phyloP scores from a whole-genome alignment of 2,329 filamentous ascomycete genomes.

The Pyrenochaeta sp. region DNA sequence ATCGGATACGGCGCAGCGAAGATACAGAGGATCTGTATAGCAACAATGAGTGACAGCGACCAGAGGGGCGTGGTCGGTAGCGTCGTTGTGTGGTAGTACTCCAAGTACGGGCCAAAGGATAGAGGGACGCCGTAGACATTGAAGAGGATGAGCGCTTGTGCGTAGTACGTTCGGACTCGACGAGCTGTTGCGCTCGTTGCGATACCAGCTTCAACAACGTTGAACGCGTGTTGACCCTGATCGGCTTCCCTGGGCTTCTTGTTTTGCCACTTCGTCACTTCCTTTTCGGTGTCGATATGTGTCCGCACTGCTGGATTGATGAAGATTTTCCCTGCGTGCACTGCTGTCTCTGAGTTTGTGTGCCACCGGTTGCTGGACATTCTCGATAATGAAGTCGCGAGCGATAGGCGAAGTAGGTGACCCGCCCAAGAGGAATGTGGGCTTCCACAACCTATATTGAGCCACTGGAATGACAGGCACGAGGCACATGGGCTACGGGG shows the following conservation, averaged over 20 bases:
- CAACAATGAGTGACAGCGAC: constrained; percentile 15
- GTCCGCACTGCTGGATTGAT: neutral
- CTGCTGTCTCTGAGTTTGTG: neutral
- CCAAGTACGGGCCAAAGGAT: constrained; percentile 31
- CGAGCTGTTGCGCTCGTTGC: neutral
- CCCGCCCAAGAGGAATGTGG: neutral
- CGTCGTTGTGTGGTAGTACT: constrained; percentile 30
- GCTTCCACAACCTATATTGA: neutral
- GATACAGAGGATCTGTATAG: constrained; percentile 24
- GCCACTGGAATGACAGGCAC: neutral
- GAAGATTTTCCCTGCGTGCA: neutral
- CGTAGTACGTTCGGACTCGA: constrained; percentile 1
- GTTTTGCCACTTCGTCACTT: neutral
- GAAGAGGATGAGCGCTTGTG: constrained; percentile 36
- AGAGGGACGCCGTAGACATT: constrained; percentile 34
- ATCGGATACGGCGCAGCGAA: constrained; percentile 9
- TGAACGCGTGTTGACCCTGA: neutral
- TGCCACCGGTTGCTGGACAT: neutral
- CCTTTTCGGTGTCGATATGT: neutral
- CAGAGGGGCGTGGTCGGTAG: constrained; percentile 8
- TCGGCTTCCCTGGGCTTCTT: neutral
- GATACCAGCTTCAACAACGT: neutral
- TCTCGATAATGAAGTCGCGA: neutral
- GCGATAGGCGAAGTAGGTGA: neutral
- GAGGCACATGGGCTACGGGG: neutral